Evolutionary conservation across 768 basidiomycete species (phyloP).

Genomic region (Amanita jacksonii): DNA sequence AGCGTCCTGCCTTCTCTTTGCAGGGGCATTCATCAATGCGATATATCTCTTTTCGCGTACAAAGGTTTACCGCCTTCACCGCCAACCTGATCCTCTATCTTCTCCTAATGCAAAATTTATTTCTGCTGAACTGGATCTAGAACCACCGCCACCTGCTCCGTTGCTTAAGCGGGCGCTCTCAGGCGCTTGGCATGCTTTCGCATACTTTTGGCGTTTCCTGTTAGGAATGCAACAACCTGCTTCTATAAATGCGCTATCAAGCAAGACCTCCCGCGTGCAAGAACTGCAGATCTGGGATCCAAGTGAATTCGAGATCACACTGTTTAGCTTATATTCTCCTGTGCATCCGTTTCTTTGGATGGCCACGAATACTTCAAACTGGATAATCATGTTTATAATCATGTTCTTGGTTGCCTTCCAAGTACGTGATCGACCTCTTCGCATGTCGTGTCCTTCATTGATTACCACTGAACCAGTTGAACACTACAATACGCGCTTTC

Average conservation of each 20-base stretch:
- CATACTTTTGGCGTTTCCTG: slow-evolving; percentile 56
- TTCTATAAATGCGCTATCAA: slow-evolving; percentile 24
- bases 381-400: slow-evolving; percentile 60
- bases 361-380: slow-evolving; percentile 59
- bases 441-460: background rate
- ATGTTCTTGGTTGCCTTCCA: slow-evolving; percentile 62
- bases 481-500: slow-evolving; percentile 45
- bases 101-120: slow-evolving; percentile 67
- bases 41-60: slow-evolving; percentile 65
- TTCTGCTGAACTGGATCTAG: slow-evolving; percentile 39
- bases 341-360: slow-evolving; percentile 69
- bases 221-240: slow-evolving; percentile 47
- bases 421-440: slow-evolving; percentile 28
- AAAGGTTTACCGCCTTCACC: slow-evolving; percentile 58
- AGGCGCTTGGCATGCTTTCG: slow-evolving; percentile 42
- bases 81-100: slow-evolving; percentile 51
- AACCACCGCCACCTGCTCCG: slow-evolving; percentile 34
- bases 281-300: slow-evolving; percentile 76
- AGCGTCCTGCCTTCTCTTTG: slow-evolving; percentile 45
- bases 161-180: slow-evolving; percentile 32
- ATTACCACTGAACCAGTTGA: slow-evolving; percentile 27
- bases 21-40: slow-evolving; percentile 45
- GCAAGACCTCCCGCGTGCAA: slow-evolving; percentile 49
- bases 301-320: slow-evolving; percentile 54
- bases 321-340: slow-evolving; percentile 75